phyloP scores from a whole-genome alignment of 2,329 filamentous ascomycete genomes.

The Thielaviopsis punctulata region DNA sequence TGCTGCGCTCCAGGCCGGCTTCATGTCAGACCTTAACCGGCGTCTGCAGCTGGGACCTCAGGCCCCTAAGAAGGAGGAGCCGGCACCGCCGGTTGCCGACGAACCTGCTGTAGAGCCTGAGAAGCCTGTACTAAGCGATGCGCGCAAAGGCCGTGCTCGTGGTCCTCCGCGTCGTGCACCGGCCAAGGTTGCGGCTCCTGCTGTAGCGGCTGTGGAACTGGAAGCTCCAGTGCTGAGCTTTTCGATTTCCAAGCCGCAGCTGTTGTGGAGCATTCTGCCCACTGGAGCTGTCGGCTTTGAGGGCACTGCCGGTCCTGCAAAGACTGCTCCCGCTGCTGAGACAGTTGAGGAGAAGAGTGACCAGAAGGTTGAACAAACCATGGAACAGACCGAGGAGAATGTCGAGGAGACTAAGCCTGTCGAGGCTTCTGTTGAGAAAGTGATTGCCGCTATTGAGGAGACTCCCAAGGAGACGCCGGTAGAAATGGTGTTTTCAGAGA shows the following conservation, averaged over 20 bases:
- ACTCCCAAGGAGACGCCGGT: constrained; percentile 11
- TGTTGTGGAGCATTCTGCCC: constrained; percentile 34
- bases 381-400: no score
- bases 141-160: constrained; percentile 74
- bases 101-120: constrained; percentile 37
- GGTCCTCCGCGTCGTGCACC: constrained; percentile 67
- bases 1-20: constrained; percentile 74
- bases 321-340: background rate
- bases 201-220: constrained; percentile 18
- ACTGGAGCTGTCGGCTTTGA: constrained; percentile 27
- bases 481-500: background rate
- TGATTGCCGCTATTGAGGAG: constrained; percentile 12
- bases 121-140: constrained; percentile 59
- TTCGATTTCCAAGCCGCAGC: constrained; percentile 29
- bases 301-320: constrained; percentile 18
- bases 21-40: constrained; percentile 85
- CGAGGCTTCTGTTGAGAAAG: background rate
- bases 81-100: constrained; percentile 29
- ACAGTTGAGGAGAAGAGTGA: background rate
- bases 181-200: constrained; percentile 29
- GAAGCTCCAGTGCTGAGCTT: constrained; percentile 22
- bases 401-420: constrained; percentile 7
- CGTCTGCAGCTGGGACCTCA: constrained; percentile 76
- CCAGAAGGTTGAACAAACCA: no score
- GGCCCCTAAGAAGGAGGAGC: constrained; percentile 57